These are phyloP conservation scores for Leptosphaerulina australis DNA, from an alignment of 2,329 filamentous ascomycete species.

Conservation along the genomic window DNA sequence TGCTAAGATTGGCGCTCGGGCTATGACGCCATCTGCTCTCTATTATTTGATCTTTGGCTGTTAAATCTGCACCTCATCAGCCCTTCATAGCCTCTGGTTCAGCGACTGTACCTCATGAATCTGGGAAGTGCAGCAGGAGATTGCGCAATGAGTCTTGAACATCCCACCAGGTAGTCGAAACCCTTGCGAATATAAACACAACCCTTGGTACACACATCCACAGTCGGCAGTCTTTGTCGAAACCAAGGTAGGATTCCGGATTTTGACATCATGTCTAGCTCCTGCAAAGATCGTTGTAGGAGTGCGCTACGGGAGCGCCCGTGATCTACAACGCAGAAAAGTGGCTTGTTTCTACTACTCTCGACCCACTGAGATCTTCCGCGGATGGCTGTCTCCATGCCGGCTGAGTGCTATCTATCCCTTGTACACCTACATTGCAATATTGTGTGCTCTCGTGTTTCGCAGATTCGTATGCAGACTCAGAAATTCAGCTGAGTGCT, in stretches of 20 bases:
- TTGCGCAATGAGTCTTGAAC: background rate
- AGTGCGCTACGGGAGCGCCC: constrained; percentile 23
- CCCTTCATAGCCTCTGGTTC: background rate
- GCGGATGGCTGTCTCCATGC: too few species aligned
- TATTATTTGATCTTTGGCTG: background rate
- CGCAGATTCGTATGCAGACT: background rate
- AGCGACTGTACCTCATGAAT: background rate
- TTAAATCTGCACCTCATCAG: background rate
- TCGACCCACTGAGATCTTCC: background rate
- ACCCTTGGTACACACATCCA: background rate
- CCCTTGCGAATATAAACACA: background rate
- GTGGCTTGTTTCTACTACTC: constrained; percentile 2
- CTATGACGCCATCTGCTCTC: constrained; percentile 1
- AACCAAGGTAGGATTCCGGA: constrained; percentile 3
- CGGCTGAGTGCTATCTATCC: background rate
- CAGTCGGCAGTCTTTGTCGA: background rate
- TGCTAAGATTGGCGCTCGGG: background rate
- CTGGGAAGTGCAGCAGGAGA: background rate
- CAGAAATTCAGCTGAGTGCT: background rate
- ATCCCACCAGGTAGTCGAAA: background rate
- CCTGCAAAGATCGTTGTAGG: constrained; percentile 3
- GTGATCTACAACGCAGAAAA: constrained; percentile 21
- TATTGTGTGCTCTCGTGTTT: too few species aligned
- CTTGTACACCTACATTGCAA: too few species aligned
- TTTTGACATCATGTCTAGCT: constrained; percentile 3